phyloP scores from a whole-genome alignment of 768 basidiomycete genomes.

The Porphyrellus cyaneotinctus region DNA sequence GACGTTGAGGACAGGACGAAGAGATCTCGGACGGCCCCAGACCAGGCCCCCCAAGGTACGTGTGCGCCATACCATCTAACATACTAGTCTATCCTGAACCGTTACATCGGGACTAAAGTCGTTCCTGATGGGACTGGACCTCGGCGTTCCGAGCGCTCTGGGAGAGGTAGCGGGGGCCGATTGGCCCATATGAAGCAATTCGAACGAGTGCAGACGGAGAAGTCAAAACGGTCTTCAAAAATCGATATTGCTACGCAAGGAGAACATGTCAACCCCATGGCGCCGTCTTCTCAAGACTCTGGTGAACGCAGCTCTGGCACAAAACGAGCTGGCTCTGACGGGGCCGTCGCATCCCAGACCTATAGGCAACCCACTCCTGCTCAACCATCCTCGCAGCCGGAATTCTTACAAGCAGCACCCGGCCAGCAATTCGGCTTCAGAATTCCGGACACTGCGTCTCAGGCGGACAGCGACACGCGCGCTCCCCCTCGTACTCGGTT shows the following conservation, averaged over 20 bases:
- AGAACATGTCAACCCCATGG: conserved; percentile 7
- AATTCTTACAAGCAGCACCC: neutral
- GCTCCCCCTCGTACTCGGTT: neutral
- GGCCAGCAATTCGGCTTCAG: neutral
- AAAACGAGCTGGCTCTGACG: neutral
- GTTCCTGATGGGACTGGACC: too few species aligned
- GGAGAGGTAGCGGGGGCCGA: conserved; percentile 1
- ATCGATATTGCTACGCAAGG: neutral
- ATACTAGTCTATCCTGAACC: too few species aligned
- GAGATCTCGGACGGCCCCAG: neutral
- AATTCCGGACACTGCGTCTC: neutral
- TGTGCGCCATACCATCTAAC: too few species aligned
- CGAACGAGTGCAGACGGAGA: neutral
- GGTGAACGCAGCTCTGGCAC: neutral
- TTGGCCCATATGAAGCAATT: neutral
- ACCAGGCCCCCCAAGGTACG: too few species aligned
- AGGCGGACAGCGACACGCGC: neutral
- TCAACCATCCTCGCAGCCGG: neutral
- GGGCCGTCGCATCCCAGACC: neutral
- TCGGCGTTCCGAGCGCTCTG: neutral
- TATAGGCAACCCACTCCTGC: neutral
- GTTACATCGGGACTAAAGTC: too few species aligned
- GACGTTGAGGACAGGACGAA: neutral
- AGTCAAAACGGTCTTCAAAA: neutral
- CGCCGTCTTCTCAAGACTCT: neutral